Percentiles rank a stretch among this genome's conserved stretches.
These are phyloP conservation scores for Chenopodium suecicum DNA, from an alignment of 148 eudicot genomes.

Conservation along the genomic window DNA sequence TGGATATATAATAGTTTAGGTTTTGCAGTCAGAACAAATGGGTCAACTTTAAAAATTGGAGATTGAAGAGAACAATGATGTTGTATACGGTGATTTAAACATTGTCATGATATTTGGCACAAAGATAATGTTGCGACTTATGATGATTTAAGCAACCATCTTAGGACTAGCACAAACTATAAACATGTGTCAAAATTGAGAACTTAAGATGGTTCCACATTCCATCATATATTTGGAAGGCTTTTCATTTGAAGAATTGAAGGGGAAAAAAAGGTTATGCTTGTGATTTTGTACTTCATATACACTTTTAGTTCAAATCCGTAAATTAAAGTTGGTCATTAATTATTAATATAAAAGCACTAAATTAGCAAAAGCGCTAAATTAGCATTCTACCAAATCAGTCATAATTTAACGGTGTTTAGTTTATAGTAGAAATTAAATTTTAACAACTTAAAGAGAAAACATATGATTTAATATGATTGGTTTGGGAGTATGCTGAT, in stretches of 20 bases:
- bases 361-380: neutral
- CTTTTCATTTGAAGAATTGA: neutral
- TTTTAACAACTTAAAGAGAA: neutral
- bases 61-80: neutral
- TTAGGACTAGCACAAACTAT: neutral
- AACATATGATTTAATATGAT: neutral
- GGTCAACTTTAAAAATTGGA: neutral
- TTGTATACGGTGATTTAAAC: neutral
- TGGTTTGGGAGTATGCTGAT: conserved; percentile 4
- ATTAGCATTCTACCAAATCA: neutral
- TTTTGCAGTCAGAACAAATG: neutral
- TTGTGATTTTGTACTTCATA: neutral
- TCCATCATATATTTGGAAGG: neutral
- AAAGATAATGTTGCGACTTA: too few species aligned
- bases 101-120: neutral
- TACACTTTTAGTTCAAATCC: neutral
- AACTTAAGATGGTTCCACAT: neutral
- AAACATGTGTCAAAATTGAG: neutral
- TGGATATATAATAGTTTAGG: neutral
- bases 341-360: neutral
- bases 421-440: neutral
- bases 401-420: neutral
- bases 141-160: neutral
- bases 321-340: neutral
- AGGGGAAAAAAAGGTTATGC: neutral